Conservation (phyloP, 129 eudicot species). For the Daucus carota region DH1_v3.0 NC_030382.2:49939001-49939500, state of each 20-base stretch:
- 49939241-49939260: slow-evolving; percentile 52
- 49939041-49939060: background rate
- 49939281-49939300: no score
- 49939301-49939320: no score
- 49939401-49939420: no score
- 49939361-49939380: no score
- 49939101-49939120: slow-evolving; percentile 59
- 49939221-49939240: slow-evolving; percentile 63
- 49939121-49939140: slow-evolving; percentile 44
- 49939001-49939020: slow-evolving; percentile 86
- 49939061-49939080: background rate
- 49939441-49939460: no score
- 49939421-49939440: no score
- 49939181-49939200: slow-evolving; percentile 40
- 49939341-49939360: no score
- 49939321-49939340: no score
- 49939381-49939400: no score
- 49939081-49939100: slow-evolving; percentile 34
- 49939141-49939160: slow-evolving; percentile 48
- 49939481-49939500: no score
- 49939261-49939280: slow-evolving; percentile 37
- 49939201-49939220: slow-evolving; percentile 58
- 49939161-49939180: slow-evolving; percentile 51
- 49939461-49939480: no score
- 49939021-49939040: slow-evolving; percentile 19